Conservation (phyloP, 192 early-diverging fungal species). For the Podila epicladia region DNA sequence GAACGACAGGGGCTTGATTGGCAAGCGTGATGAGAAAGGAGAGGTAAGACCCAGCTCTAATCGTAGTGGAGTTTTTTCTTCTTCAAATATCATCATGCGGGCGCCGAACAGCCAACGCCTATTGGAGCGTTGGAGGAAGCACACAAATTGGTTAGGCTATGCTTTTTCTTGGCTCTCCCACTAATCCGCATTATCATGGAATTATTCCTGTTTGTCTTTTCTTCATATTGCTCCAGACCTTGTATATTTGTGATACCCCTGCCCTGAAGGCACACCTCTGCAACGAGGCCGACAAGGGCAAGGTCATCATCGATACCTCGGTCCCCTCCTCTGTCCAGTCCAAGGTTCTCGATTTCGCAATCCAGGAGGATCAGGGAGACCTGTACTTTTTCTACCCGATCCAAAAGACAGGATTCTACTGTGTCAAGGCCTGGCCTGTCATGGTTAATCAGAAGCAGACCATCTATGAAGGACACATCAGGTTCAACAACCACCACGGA, state of each 20-base stretch:
- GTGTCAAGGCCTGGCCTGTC: slow-evolving; percentile 64
- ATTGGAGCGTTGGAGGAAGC: neutral
- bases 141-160: neutral
- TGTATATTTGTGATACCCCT: slow-evolving; percentile 63
- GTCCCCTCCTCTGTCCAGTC: slow-evolving; percentile 39
- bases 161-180: neutral
- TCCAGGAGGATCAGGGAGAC: slow-evolving; percentile 42
- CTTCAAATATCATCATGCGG: no score
- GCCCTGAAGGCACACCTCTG: slow-evolving; percentile 67
- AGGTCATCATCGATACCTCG: slow-evolving; percentile 65
- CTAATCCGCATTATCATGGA: neutral
- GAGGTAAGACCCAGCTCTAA: slow-evolving; percentile 7
- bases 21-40: slow-evolving; percentile 27
- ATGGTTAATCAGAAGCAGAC: slow-evolving; percentile 8
- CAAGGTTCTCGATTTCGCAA: slow-evolving; percentile 40
- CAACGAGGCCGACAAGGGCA: slow-evolving; percentile 55
- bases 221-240: slow-evolving; percentile 10
- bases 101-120: no score
- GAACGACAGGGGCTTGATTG: slow-evolving; percentile 54
- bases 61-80: no score
- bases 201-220: neutral
- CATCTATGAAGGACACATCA: slow-evolving; percentile 63
- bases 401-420: slow-evolving; percentile 87
- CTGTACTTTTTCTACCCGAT: slow-evolving; percentile 71
- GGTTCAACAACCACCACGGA: slow-evolving; percentile 85